Evolutionary conservation across 2,329 filamentous ascomycete genomes (phyloP).

Genomic region (Pleoardoris graminearum): DNA sequence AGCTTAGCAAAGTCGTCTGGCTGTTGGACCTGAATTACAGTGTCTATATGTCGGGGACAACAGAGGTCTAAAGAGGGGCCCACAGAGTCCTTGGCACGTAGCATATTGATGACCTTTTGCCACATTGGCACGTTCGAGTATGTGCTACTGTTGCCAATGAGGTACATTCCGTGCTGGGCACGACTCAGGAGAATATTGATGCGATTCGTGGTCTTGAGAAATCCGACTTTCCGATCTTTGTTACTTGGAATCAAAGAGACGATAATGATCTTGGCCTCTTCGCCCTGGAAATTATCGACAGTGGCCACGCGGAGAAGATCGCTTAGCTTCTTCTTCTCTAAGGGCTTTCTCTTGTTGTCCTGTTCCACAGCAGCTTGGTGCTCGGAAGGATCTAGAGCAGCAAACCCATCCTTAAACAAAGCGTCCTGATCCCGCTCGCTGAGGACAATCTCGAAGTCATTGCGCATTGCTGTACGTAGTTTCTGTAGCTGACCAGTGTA

Average conservation of each 20-base stretch:
- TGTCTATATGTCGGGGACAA: conserved; percentile 36
- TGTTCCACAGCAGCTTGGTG: background rate
- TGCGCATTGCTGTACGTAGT: conserved; percentile 52
- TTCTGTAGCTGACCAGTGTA: conserved; percentile 63
- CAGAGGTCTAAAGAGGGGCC: conserved; percentile 25
- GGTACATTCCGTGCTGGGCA: conserved; percentile 70
- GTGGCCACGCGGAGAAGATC: conserved; percentile 57
- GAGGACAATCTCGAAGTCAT: conserved; percentile 63
- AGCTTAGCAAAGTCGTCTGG: conserved; percentile 34
- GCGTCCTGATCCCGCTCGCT: conserved; percentile 65
- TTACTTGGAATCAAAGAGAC: conserved; percentile 75
- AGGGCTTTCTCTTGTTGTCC: conserved; percentile 12
- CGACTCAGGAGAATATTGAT: conserved; percentile 71
- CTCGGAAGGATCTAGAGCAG: background rate
- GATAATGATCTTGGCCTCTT: conserved; percentile 72
- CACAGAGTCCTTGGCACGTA: conserved; percentile 41
- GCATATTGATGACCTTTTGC: conserved; percentile 59
- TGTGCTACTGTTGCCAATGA: conserved; percentile 68
- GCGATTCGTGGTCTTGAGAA: conserved; percentile 66
- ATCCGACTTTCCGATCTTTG: conserved; percentile 60
- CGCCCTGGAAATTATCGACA: conserved; percentile 77
- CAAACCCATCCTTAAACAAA: conserved; percentile 43
- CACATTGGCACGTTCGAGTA: conserved; percentile 65
- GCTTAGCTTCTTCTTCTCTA: conserved; percentile 28
- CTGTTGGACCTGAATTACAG: conserved; percentile 22